A percentile compares a stretch with the other conserved stretches of the same genome.
phyloP scores from a whole-genome alignment of 208 protist genomes.

The Leishmania arabica region DNA sequence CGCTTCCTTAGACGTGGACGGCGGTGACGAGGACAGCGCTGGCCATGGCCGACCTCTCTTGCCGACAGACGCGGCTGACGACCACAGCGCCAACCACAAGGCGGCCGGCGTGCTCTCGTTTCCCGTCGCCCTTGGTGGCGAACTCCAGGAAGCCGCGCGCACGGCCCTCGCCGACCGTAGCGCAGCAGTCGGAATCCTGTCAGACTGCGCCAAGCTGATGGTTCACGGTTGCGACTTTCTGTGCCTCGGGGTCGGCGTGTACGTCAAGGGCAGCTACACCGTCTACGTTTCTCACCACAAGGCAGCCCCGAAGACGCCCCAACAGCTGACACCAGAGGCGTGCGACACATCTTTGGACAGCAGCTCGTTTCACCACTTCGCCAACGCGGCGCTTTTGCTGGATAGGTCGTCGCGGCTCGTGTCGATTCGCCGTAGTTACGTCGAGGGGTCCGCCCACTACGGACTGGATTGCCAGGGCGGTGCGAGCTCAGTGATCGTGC shows the following conservation, averaged over 20 bases:
- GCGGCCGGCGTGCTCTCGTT: not conserved
- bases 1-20: slow-evolving; percentile 3
- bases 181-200: slow-evolving; percentile 52
- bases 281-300: slow-evolving; percentile 3
- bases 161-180: slow-evolving; percentile 20
- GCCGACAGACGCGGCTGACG: not conserved
- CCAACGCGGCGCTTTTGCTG: slow-evolving; percentile 60
- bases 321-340: slow-evolving; percentile 16
- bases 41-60: not conserved
- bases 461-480: slow-evolving; percentile 69
- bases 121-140: slow-evolving; percentile 19
- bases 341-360: slow-evolving; percentile 12
- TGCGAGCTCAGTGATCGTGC: slow-evolving; percentile 41
- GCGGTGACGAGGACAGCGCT: slow-evolving; percentile 8
- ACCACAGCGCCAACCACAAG: not conserved
- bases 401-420: slow-evolving; percentile 56
- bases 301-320: slow-evolving; percentile 2
- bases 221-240: slow-evolving; percentile 55
- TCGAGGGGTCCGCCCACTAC: slow-evolving; percentile 81
- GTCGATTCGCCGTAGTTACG: slow-evolving; percentile 45
- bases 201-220: slow-evolving; percentile 42
- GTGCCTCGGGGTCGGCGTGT: slow-evolving; percentile 45
- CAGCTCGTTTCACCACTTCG: slow-evolving; percentile 53
- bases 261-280: slow-evolving; percentile 36
- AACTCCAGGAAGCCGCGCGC: slow-evolving; percentile 17